Conservation (phyloP, 75 land plant species). For the Selaginella moellendorffii region DNA sequence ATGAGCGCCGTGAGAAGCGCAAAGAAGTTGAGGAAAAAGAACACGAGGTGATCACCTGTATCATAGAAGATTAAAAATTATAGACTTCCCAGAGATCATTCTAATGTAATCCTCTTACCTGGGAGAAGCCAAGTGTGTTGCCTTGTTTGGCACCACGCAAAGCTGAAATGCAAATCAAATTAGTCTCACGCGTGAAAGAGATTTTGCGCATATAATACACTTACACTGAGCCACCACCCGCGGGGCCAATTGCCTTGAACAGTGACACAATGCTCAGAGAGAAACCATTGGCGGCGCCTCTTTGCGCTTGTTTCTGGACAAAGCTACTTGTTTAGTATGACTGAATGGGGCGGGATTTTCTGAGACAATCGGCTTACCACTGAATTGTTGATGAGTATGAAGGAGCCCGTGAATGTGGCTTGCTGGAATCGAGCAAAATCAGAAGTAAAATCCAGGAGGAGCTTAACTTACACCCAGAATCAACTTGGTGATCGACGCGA, state of each 20-base stretch:
- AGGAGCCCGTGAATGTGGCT: background rate
- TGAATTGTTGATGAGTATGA: constrained; percentile 9
- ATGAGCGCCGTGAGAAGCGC: background rate
- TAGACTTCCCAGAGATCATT: background rate
- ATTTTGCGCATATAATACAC: background rate
- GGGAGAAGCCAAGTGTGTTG: background rate
- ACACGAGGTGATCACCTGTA: constrained; percentile 9
- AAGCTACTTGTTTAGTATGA: background rate
- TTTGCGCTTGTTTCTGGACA: constrained; percentile 2
- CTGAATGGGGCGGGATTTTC: background rate
- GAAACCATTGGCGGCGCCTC: constrained; percentile 4
- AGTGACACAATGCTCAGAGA: background rate
- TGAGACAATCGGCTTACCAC: background rate
- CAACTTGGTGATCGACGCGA: constrained; percentile 35
- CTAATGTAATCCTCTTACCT: background rate
- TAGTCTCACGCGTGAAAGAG: background rate
- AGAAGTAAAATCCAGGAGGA: background rate
- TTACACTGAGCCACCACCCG: constrained; percentile 3
- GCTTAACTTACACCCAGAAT: constrained; percentile 37
- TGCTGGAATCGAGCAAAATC: background rate
- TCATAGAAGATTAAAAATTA: background rate
- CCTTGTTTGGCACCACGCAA: constrained; percentile 7
- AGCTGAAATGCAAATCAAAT: background rate
- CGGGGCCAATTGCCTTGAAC: constrained; percentile 7
- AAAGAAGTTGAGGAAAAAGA: constrained; percentile 2